Conservation (phyloP, 306 rosid genomes). For the Dicorynia guianensis region DNA sequence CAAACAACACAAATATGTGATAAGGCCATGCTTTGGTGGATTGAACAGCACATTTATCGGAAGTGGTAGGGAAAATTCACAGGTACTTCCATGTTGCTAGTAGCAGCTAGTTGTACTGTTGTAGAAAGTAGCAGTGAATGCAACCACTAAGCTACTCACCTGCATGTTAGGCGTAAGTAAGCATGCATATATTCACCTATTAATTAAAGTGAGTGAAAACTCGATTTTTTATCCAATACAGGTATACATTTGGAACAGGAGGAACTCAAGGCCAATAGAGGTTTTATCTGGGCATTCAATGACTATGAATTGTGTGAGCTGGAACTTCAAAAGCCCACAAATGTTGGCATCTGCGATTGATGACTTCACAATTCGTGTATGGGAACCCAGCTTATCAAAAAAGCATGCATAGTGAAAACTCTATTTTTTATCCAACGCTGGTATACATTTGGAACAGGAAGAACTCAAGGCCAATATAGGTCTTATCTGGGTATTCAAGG, state of each 20-base stretch:
- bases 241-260: conserved; percentile 89
- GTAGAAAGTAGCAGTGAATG: neutral
- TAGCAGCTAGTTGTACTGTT: neutral
- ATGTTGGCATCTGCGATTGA: conserved; percentile 97
- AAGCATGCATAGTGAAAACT: too few relatives aligned
- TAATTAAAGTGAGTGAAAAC: neutral
- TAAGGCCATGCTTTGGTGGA: conserved; percentile 93
- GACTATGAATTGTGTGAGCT: conserved; percentile 95
- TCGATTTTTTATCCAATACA: conserved; percentile 47
- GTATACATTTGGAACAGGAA: conserved; percentile 85
- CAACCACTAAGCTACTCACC: neutral
- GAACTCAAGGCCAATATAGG: conserved; percentile 68
- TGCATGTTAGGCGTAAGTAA: neutral
- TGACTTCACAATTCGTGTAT: conserved; percentile 80
- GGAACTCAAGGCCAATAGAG: conserved; percentile 68
- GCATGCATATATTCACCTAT: neutral
- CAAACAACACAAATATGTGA: conserved; percentile 78
- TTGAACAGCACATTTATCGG: conserved; percentile 74
- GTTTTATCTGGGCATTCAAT: conserved; percentile 74
- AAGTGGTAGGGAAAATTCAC: conserved; percentile 89
- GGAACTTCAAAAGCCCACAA: conserved; percentile 81
- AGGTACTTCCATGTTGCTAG: conserved; percentile 54
- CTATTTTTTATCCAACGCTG: conserved; percentile 53
- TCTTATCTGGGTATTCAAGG: conserved; percentile 72
- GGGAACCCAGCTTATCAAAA: conserved; percentile 67